Conservation (phyloP, 2,329 filamentous ascomycete species). For the Hypoxylon sp. region DNA sequence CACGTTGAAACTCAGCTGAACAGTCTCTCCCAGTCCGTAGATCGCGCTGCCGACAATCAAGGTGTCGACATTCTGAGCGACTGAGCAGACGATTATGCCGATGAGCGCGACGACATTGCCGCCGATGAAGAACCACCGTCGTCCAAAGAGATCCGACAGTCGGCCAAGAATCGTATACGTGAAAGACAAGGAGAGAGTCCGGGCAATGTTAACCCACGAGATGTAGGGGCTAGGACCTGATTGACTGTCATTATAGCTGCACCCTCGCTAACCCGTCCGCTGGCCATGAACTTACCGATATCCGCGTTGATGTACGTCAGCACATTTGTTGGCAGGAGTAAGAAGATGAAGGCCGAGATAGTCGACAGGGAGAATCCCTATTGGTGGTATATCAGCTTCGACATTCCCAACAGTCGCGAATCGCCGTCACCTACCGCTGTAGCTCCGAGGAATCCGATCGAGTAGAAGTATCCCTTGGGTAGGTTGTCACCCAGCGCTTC, state of each 20-base stretch:
- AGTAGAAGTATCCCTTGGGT: constrained; percentile 50
- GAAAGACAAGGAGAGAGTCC: constrained; percentile 48
- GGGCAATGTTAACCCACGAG: constrained; percentile 48
- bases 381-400: constrained; percentile 7
- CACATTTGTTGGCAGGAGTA: constrained; percentile 50
- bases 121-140: constrained; percentile 52
- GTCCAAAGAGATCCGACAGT: constrained; percentile 51
- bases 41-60: constrained; percentile 49
- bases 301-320: constrained; percentile 49
- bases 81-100: constrained; percentile 49
- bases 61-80: constrained; percentile 46
- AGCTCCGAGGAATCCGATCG: constrained; percentile 46
- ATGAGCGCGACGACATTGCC: constrained; percentile 48
- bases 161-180: constrained; percentile 50
- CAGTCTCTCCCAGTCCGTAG: constrained; percentile 49
- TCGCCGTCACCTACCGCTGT: constrained; percentile 40
- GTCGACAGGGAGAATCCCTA: constrained; percentile 50
- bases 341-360: constrained; percentile 49
- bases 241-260: constrained; percentile 2
- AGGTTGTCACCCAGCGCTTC: constrained; percentile 48
- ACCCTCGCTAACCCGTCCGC: background rate
- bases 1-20: constrained; percentile 50
- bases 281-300: constrained; percentile 40
- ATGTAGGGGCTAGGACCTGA: constrained; percentile 47
- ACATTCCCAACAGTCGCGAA: background rate